phyloP scores from a whole-genome alignment of 1,284 basidiomycete genomes.

The Farysia itapuensis region DNA sequence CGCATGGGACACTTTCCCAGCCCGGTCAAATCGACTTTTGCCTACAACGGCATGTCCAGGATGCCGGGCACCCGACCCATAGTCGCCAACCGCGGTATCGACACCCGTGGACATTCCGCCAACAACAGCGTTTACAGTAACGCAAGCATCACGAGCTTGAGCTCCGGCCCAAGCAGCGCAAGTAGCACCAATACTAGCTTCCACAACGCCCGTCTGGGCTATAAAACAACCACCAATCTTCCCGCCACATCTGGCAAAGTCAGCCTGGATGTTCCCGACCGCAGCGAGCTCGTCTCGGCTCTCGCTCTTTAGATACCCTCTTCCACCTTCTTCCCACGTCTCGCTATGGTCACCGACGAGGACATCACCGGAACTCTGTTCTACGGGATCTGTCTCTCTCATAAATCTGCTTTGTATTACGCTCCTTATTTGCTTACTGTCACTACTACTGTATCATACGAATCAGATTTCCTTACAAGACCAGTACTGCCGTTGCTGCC shows the following conservation, averaged over 20 bases:
- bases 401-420: constrained; percentile 12
- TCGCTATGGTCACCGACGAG: no score
- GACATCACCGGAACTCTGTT: constrained; percentile 1
- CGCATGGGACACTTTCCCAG: constrained; percentile 21
- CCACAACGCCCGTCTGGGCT: constrained; percentile 10
- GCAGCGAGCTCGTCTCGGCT: no score
- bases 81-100: constrained; percentile 4
- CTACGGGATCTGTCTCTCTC: constrained; percentile 1
- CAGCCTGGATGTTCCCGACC: no score
- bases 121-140: constrained; percentile 13
- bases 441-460: background rate
- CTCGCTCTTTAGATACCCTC: no score
- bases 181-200: constrained; percentile 11
- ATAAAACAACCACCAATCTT: constrained; percentile 25
- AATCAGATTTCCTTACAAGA: no score
- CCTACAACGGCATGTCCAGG: constrained; percentile 7
- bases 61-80: constrained; percentile 14
- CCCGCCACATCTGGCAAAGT: no score
- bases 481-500: no score
- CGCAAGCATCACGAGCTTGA: constrained; percentile 6
- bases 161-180: no score
- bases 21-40: constrained; percentile 13
- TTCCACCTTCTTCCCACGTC: no score
- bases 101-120: constrained; percentile 2
- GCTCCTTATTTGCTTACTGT: constrained; percentile 2